These are phyloP conservation scores for Fennellomyces sp. DNA, from an alignment of 371 early-diverging fungal species.

Conservation along the genomic window DNA sequence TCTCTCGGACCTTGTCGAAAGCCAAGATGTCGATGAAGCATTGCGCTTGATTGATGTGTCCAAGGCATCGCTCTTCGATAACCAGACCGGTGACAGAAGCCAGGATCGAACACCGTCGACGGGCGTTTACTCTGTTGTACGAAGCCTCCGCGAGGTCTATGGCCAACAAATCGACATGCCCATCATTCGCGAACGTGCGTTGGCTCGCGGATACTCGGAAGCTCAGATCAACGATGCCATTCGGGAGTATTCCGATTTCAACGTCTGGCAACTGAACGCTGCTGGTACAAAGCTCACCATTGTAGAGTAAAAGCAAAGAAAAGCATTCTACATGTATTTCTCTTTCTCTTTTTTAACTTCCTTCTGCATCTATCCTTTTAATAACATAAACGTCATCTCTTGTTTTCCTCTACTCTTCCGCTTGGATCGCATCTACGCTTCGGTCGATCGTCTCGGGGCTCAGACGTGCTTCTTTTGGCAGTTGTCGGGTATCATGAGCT, in stretches of 20 bases:
- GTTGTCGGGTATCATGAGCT: conserved; percentile 25
- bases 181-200: conserved; percentile 69
- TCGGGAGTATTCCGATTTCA: conserved; percentile 69
- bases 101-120: conserved; percentile 48
- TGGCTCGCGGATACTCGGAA: conserved; percentile 78
- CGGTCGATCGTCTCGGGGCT: conserved; percentile 87
- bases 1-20: conserved; percentile 75
- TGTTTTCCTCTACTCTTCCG: conserved; percentile 65
- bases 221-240: conserved; percentile 74
- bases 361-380: neutral
- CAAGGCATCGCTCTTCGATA: conserved; percentile 66
- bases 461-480: conserved; percentile 8
- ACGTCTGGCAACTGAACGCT: conserved; percentile 76
- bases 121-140: conserved; percentile 67
- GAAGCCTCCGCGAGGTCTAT: conserved; percentile 34
- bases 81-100: conserved; percentile 35
- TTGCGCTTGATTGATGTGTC: conserved; percentile 90
- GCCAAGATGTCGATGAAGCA: conserved; percentile 95
- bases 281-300: conserved; percentile 66
- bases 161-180: conserved; percentile 37
- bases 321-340: neutral
- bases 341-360: conserved; percentile 3
- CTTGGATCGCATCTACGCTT: conserved; percentile 97
- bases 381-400: conserved; percentile 2
- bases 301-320: conserved; percentile 31